Percentiles rank a stretch among this genome's conserved stretches.
These are phyloP conservation scores for Backusella macrospora DNA, from an alignment of 192 early-diverging fungal species.

Conservation along the genomic window DNA sequence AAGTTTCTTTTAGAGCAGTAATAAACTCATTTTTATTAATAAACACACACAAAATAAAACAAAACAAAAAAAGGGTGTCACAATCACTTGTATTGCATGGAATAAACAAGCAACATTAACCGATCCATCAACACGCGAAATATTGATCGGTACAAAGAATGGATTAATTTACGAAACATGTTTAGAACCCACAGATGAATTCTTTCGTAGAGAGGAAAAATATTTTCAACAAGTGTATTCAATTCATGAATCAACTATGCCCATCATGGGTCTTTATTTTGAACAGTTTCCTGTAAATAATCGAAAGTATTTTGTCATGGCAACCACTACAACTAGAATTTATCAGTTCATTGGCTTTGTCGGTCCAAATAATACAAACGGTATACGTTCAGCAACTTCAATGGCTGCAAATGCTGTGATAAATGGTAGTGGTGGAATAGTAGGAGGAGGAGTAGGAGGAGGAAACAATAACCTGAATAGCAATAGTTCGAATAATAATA, in stretches of 20 bases:
- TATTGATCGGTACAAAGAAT: conserved; percentile 84
- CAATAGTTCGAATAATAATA: too few species aligned
- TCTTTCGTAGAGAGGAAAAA: conserved; percentile 75
- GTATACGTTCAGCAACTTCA: too few species aligned
- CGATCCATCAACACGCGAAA: conserved; percentile 73
- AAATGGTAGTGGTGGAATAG: not conserved
- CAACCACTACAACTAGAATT: conserved; percentile 81
- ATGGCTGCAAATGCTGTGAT: too few species aligned
- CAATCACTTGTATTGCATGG: conserved; percentile 92
- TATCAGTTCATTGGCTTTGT: conserved; percentile 89
- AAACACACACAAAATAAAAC: not conserved
- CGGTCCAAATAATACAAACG: conserved; percentile 34
- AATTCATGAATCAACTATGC: conserved; percentile 66
- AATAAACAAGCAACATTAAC: conserved; percentile 57
- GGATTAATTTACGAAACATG: conserved; percentile 92
- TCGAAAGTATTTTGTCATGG: conserved; percentile 80
- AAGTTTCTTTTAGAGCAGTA: not conserved
- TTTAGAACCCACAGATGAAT: conserved; percentile 81
- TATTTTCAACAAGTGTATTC: conserved; percentile 75
- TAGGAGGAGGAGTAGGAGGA: not conserved
- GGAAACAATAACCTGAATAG: too few species aligned
- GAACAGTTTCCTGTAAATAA: conserved; percentile 75
- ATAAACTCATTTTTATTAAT: not conserved
- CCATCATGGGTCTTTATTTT: conserved; percentile 81
- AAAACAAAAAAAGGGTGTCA: conserved; percentile 60